Conservation (phyloP, 148 eudicot genomes). For the Gaultheria prostrata region DNA sequence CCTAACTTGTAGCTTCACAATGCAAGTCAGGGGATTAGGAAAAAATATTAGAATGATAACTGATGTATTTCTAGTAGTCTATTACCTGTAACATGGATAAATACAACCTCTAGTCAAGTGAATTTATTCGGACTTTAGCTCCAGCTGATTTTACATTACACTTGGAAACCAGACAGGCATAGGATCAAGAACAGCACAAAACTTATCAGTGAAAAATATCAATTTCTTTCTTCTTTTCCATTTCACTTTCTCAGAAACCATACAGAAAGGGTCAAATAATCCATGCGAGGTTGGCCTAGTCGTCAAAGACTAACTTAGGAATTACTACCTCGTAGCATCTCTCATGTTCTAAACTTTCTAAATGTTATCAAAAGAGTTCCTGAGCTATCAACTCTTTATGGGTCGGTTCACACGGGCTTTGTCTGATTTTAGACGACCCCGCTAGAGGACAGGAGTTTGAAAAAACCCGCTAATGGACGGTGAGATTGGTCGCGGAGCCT, state of each 20-base stretch:
- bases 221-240: background rate
- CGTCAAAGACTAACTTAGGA: background rate
- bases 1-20: background rate
- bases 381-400: no score
- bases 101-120: conserved; percentile 1
- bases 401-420: no score
- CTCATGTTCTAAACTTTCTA: no score
- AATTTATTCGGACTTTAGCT: background rate
- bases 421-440: no score
- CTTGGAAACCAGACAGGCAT: conserved; percentile 6
- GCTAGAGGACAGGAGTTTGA: no score
- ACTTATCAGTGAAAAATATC: background rate
- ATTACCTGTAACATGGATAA: background rate
- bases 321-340: no score
- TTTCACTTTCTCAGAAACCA: conserved; percentile 3
- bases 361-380: no score
- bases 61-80: background rate
- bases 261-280: background rate
- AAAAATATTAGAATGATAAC: background rate
- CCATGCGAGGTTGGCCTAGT: background rate
- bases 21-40: background rate
- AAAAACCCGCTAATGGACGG: no score
- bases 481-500: no score
- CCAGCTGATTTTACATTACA: background rate
- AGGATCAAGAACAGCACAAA: background rate